Percentiles rank a stretch among this genome's conserved stretches.
These are phyloP conservation scores for Halteria grandinella DNA, from an alignment of 73 alveolate genomes.

Conservation along the genomic window DNA sequence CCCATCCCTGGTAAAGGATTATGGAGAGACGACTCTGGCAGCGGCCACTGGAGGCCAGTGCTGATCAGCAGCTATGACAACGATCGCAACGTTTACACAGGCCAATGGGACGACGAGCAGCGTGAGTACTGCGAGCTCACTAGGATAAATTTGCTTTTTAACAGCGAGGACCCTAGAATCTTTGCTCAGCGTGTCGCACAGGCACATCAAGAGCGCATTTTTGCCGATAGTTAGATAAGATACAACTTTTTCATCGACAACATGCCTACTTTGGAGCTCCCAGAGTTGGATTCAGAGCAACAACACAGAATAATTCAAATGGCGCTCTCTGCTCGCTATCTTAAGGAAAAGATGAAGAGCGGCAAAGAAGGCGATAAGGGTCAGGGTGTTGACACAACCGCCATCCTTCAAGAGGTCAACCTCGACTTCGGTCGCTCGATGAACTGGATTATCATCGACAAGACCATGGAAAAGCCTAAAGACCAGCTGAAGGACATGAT, in stretches of 20 bases:
- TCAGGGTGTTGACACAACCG: constrained; percentile 71
- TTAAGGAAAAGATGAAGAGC: constrained; percentile 18
- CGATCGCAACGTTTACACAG: constrained; percentile 78
- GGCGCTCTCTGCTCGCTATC: constrained; percentile 61
- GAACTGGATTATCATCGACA: constrained; percentile 95
- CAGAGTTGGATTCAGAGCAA: constrained; percentile 79
- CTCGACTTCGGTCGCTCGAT: constrained; percentile 95
- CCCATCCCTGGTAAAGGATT: constrained; percentile 94
- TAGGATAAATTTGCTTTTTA: constrained; percentile 67
- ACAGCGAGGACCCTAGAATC: constrained; percentile 93
- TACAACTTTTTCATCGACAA: constrained; percentile 88
- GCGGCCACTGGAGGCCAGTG: constrained; percentile 89
- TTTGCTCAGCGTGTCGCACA: constrained; percentile 91
- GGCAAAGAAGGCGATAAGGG: too few species aligned
- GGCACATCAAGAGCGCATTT: constrained; percentile 90
- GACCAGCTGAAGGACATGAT: constrained; percentile 60
- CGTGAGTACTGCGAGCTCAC: constrained; percentile 55
- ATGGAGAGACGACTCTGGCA: constrained; percentile 88
- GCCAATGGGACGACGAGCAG: constrained; percentile 88
- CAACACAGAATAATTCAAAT: constrained; percentile 51
- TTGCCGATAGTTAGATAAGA: constrained; percentile 92
- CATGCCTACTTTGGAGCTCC: constrained; percentile 86
- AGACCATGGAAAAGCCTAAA: constrained; percentile 73
- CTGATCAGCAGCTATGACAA: constrained; percentile 76
- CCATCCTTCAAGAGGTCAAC: constrained; percentile 78